These are phyloP conservation scores for Botrytis sinoallii DNA, from an alignment of 2,329 filamentous ascomycete genomes.

Conservation along the genomic window DNA sequence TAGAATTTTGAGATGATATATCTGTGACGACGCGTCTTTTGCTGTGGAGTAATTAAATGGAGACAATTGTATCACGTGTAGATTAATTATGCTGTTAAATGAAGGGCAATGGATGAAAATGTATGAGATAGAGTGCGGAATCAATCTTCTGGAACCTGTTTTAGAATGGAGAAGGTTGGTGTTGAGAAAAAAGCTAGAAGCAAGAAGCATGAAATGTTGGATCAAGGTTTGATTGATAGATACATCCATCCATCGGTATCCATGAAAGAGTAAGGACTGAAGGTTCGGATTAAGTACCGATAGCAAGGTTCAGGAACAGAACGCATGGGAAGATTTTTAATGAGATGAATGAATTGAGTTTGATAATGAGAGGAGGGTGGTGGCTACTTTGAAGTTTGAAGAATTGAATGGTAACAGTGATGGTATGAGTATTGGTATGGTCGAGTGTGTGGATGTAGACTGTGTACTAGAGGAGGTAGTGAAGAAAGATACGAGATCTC, in stretches of 20 bases:
- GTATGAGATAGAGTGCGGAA: not conserved
- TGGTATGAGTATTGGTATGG: not conserved
- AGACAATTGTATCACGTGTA: conserved; percentile 7
- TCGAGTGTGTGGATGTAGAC: not conserved
- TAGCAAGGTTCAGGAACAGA: not conserved
- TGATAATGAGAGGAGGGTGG: not conserved
- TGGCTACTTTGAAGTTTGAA: too few relatives aligned
- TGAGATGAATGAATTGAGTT: not conserved
- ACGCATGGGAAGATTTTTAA: not conserved
- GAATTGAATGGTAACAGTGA: not conserved
- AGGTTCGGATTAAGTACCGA: not conserved
- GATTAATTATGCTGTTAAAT: not conserved
- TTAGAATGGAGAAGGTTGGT: not conserved
- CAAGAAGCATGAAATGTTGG: not conserved
- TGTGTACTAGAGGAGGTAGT: not conserved
- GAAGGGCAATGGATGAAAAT: not conserved
- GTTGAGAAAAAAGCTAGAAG: not conserved
- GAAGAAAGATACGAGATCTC: not conserved
- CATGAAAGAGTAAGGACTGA: not conserved
- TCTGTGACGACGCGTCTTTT: conserved; percentile 16
- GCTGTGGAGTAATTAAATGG: not conserved
- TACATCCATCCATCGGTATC: not conserved
- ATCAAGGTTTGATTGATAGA: not conserved
- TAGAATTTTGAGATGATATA: conserved; percentile 11
- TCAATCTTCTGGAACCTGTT: not conserved